Evolutionary conservation across 116 monocot genomes (phyloP).

Genomic region (Iris pallida): DNA sequence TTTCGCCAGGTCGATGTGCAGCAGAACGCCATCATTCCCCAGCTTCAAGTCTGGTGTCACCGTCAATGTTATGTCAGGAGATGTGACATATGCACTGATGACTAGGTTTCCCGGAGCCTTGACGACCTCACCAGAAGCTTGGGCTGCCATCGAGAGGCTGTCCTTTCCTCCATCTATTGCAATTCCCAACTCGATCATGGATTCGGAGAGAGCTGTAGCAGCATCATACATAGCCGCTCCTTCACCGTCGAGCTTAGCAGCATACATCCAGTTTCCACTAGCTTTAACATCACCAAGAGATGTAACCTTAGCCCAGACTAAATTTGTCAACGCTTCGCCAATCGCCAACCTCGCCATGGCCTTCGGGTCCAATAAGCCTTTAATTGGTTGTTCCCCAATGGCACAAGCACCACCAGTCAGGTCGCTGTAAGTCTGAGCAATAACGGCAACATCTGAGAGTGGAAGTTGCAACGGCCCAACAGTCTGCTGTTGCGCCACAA

Average conservation of each 20-base stretch:
- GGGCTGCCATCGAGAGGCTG: slow-evolving; percentile 98
- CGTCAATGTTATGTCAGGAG: slow-evolving; percentile 89
- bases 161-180: slow-evolving; percentile 99
- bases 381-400: slow-evolving; percentile 93
- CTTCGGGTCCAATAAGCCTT: slow-evolving; percentile 76
- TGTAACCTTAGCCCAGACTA: slow-evolving; percentile 92
- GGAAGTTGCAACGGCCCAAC: slow-evolving; percentile 91
- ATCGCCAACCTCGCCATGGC: slow-evolving; percentile 93
- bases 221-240: slow-evolving; percentile 99
- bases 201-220: slow-evolving; percentile 71
- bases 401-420: slow-evolving; percentile 89
- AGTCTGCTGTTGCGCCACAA: slow-evolving; percentile 96
- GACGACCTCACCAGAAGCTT: slow-evolving; percentile 70
- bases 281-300: slow-evolving; percentile 91
- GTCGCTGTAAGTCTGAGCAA: slow-evolving; percentile 72
- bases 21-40: slow-evolving; percentile 56
- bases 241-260: slow-evolving; percentile 97
- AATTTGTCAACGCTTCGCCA: slow-evolving; percentile 92
- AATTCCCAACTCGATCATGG: slow-evolving; percentile 95
- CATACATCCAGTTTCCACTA: slow-evolving; percentile 99
- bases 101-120: slow-evolving; percentile 98
- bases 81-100: slow-evolving; percentile 83
- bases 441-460: slow-evolving; percentile 88
- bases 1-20: slow-evolving; percentile 71
- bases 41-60: slow-evolving; percentile 97